Evolutionary conservation across 768 basidiomycete species (phyloP), one percentile per base, ranked within the genome.

Genomic region (Boletus rufocinnamomeus): DNA sequence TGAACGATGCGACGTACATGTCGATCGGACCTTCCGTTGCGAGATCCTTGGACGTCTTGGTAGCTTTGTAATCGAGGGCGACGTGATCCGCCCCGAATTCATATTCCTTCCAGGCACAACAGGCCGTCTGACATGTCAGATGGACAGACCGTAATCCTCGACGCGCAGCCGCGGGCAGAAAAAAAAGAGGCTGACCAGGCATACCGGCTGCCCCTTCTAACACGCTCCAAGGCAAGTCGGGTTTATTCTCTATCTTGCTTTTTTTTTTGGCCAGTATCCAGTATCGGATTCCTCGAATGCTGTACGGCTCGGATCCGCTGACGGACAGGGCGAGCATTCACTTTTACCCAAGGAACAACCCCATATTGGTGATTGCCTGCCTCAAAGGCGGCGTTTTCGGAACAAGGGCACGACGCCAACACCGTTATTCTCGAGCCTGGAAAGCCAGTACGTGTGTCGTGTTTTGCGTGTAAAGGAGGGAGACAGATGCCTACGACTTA

Each of bases 41-140:
- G 40, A 55, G 57, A 10, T 49, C 57, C 16, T 55, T 47, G 40
- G 57, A n/a, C 9, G 52, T 55, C 52, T 49, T 49, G 52, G 47
- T 23, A 34, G 40, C 54, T 40, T 55, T 58, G 40, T 54, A 58
- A 30, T 54, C 43, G 30, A 58, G 49, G 32, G 4, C 57, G 6
- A 58, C 32, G 40, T 58, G n/a, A n/a, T n/a, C 52, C 23, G 28
- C 49, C 4, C 58, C 14, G 46, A 45, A 6, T 21, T 32, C 27
- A 16, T 16, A 10, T 35, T 35, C 14, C 35, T 35, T 35, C 16
- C 35, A 16, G 6, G 35, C 14, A 35, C 35, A 6, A 6, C 16
- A 35, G 10, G 35, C 6, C 35, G 14, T 35, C 35, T 35, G 35
- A 35, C 6, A 16, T 35, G 16, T 35, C 5, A 35, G 14, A 35